Evolutionary conservation across 2,329 filamentous ascomycete species (phyloP).

Genomic region (Cladorrhinum sp.): DNA sequence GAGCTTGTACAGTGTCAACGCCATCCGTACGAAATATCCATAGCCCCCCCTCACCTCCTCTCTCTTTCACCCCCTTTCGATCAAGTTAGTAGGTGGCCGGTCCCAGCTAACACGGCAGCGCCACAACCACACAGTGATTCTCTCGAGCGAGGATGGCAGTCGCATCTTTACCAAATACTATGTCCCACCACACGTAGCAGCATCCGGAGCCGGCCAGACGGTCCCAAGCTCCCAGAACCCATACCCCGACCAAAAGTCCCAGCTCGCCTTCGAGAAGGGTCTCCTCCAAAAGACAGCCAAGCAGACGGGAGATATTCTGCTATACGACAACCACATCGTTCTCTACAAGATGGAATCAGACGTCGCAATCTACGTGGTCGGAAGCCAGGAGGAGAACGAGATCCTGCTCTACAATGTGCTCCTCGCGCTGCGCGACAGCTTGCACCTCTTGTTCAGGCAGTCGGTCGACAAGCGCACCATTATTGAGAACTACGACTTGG

Average conservation of each 20-base stretch:
- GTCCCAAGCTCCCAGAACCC: constrained; percentile 61
- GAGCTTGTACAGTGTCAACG: constrained; percentile 73
- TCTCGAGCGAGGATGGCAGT: constrained; percentile 81
- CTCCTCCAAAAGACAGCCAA: constrained; percentile 94
- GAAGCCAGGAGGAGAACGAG: constrained; percentile 91
- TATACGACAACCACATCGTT: constrained; percentile 94
- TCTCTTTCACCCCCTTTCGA: background rate
- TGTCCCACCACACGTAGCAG: constrained; percentile 53
- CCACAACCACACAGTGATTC: constrained; percentile 43
- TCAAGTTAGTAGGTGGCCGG: background rate
- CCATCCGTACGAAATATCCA: constrained; percentile 49
- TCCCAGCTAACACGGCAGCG: constrained; percentile 11
- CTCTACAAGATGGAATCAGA: constrained; percentile 98
- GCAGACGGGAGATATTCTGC: constrained; percentile 90
- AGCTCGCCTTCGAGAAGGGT: constrained; percentile 96
- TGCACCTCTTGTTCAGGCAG: constrained; percentile 94
- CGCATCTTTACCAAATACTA: constrained; percentile 96
- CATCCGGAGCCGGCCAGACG: constrained; percentile 25
- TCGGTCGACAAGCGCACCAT: constrained; percentile 96
- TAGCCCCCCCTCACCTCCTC: background rate
- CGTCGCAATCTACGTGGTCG: constrained; percentile 93
- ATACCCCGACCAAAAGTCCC: constrained; percentile 85
- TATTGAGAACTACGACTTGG: constrained; percentile 97
- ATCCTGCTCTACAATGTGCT: constrained; percentile 94
- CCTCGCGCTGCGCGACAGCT: constrained; percentile 81